Conservation (phyloP, 2,329 filamentous ascomycete species). For the Fusarium sp. region DNA sequence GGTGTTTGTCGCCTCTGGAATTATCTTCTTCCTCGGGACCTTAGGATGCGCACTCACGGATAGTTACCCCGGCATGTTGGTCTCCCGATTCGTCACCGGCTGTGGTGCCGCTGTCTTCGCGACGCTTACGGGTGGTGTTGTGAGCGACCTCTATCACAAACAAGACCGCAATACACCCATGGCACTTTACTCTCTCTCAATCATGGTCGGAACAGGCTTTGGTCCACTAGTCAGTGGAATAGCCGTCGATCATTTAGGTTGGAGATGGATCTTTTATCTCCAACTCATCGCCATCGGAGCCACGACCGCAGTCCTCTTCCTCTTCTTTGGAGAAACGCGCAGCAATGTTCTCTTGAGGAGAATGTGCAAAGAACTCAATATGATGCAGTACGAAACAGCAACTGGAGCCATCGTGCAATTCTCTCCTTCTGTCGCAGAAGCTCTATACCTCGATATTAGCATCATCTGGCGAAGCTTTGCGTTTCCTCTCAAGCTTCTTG, state of each 20-base stretch:
- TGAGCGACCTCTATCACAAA: conserved; percentile 74
- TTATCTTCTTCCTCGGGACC: conserved; percentile 50
- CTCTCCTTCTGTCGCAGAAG: conserved; percentile 15
- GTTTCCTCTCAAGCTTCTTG: conserved; percentile 58
- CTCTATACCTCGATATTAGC: conserved; percentile 32
- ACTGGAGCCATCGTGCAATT: conserved; percentile 1
- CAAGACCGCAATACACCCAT: conserved; percentile 76
- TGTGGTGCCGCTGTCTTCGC: conserved; percentile 66
- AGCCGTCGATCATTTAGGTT: conserved; percentile 68
- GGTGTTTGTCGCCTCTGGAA: conserved; percentile 47
- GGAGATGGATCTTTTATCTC: conserved; percentile 77
- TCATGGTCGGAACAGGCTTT: conserved; percentile 72
- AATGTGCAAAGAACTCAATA: conserved; percentile 70
- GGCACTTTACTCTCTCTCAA: conserved; percentile 72
- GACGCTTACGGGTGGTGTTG: conserved; percentile 70
- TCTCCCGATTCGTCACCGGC: conserved; percentile 72
- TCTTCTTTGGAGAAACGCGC: conserved; percentile 76
- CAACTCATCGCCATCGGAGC: conserved; percentile 70
- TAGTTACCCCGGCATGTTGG: conserved; percentile 71
- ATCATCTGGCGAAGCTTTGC: conserved; percentile 47
- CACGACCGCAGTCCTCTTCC: conserved; percentile 65
- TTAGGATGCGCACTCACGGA: conserved; percentile 71
- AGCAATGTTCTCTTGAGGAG: conserved; percentile 73
- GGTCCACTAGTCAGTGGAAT: conserved; percentile 71
- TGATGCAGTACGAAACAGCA: conserved; percentile 46